Base-by-base conservation (phyloP, 805 yeast species). In the Cyberlindnera subsufficiens region DNA sequence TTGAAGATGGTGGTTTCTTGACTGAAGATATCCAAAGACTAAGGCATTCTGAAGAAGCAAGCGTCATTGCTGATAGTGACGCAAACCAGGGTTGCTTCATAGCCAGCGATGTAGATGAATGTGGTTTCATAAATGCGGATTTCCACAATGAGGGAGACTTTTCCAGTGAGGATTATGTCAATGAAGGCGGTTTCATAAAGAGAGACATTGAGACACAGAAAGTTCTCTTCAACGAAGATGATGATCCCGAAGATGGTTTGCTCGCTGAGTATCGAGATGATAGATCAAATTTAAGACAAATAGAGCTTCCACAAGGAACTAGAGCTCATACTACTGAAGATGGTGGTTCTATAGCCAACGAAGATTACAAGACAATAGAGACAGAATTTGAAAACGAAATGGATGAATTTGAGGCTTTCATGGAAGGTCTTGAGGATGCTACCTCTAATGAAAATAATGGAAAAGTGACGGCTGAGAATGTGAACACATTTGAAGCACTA, bases 331-430 rank as follows among this genome's bases (percentile, higher is more conserved):
- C 22, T 5, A 20, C 7, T 4, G 37, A 22, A 18, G 31, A 19
- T 22, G 43, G 32, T 32, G 38, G 35, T 14, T 37, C 25, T 30
- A 27, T 35, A 4, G 3, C 16, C 3, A 38, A 18, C 15, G 46
- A 39, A n/a, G 31, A 16, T 13, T 20, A 19, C n/a, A 13, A 17
- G 7, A 30, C 5, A 17, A 40, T 53, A 27, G 44, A 38, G 22
- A 31, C 29, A 4, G 27, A 9, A 10, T 22, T 22, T 22, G 27
- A 38, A 32, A 32, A 42, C 20, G 52, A 46, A 6, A 10, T 54
- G 17, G 56, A 55, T 22, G 59, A 53, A 10, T 56, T 42, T 37
- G 60, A 56, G 27, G 52, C 50, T 3, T 54, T 53, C 39, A 47
- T 55, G 50, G 45, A 51, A 11, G 50, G 45, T 6, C 22, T 53